Conservation (phyloP, 2,329 filamentous ascomycete genomes). For the Fusarium sp. region DNA sequence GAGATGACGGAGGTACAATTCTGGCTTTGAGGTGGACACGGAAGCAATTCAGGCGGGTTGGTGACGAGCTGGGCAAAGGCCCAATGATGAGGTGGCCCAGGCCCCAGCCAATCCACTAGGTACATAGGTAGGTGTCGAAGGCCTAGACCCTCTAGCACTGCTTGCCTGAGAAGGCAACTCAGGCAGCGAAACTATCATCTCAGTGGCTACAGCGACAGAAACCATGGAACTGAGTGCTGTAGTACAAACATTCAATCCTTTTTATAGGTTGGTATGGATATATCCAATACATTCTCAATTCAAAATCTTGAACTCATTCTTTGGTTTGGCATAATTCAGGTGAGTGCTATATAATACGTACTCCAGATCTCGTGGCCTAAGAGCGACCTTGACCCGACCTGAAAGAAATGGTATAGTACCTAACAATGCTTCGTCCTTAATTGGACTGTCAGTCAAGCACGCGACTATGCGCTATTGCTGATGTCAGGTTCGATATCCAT, state of each 20-base stretch:
- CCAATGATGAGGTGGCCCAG: constrained; percentile 24
- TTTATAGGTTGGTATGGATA: background rate
- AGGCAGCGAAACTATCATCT: background rate
- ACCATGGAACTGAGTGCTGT: background rate
- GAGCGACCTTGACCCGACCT: background rate
- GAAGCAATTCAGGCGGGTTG: constrained; percentile 48
- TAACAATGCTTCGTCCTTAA: background rate
- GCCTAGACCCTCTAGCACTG: background rate
- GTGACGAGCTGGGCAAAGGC: constrained; percentile 42
- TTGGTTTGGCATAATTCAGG: background rate
- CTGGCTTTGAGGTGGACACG: constrained; percentile 45
- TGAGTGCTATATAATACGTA: background rate
- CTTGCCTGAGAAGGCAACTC: constrained; percentile 2
- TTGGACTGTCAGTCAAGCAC: constrained; percentile 22
- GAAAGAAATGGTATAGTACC: constrained; percentile 11
- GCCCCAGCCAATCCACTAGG: constrained; percentile 27
- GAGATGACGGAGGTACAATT: constrained; percentile 42
- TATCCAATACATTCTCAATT: background rate
- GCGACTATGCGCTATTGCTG: constrained; percentile 22
- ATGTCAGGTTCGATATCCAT: constrained; percentile 11
- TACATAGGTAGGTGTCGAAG: background rate
- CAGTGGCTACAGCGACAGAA: background rate
- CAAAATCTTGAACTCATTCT: background rate
- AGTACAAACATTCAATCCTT: background rate
- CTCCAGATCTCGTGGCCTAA: background rate